Evolutionary conservation across 2,329 filamentous ascomycete species (phyloP).

Genomic region (Endoconidiophora laricicola): DNA sequence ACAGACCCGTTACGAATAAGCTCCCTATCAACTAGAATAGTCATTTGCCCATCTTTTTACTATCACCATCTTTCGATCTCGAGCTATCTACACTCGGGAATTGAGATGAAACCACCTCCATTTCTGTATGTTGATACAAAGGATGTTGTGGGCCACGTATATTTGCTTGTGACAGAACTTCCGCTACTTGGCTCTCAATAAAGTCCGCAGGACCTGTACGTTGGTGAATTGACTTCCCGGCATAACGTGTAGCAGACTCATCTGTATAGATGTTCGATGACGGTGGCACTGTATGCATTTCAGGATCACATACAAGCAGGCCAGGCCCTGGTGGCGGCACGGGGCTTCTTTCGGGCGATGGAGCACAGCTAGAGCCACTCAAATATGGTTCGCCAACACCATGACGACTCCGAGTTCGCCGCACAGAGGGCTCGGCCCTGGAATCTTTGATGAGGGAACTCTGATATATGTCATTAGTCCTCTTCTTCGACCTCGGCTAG

Average conservation of each 20-base stretch:
- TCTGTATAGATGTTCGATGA: too few species aligned
- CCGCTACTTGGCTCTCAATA: constrained; percentile 8
- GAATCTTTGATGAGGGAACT: background rate
- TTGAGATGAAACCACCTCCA: too few species aligned
- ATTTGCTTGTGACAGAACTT: constrained; percentile 8
- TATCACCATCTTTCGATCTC: too few species aligned
- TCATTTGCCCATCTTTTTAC: too few species aligned
- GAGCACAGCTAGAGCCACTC: constrained; percentile 1
- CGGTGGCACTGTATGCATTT: background rate
- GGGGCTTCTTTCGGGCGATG: constrained; percentile 4
- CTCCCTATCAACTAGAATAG: too few species aligned
- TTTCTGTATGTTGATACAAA: too few species aligned
- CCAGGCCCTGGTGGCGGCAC: constrained; percentile 8
- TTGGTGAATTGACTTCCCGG: too few species aligned
- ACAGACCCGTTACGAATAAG: too few species aligned
- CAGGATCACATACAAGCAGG: constrained; percentile 2
- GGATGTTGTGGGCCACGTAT: background rate
- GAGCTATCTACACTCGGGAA: too few species aligned
- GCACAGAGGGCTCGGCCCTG: background rate
- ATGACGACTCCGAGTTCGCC: constrained; percentile 6
- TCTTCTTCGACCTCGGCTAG: constrained; percentile 10
- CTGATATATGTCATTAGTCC: constrained; percentile 8
- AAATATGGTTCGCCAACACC: background rate
- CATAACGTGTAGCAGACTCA: too few species aligned
- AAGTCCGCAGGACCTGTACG: background rate